Base-by-base conservation (phyloP, 2,329 filamentous ascomycete species). In the Colletotrichum simmondsii region DNA sequence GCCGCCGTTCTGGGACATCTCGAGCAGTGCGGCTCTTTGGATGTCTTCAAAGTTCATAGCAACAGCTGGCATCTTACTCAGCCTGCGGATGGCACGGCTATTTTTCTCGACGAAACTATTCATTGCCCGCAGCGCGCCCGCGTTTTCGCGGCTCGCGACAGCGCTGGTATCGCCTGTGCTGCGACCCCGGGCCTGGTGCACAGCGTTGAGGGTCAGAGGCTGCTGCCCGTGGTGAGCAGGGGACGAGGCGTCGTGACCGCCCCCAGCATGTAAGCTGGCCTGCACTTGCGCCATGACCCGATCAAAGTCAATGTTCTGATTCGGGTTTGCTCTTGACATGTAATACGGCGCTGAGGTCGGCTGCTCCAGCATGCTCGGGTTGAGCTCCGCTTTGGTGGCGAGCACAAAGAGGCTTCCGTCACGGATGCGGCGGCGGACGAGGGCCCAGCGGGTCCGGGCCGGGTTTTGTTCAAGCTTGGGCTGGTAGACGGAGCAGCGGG, bases 401-500 rank as follows among this genome's bases (percentile, higher is more conserved):
- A 89, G 80, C 0, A 88, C 79, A 75, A 89, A 89, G 74, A 89
- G 85, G 1, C 84, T 87, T 0, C 87, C 87, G 62, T 89, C 87
- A 4, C 81, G 80, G 24, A 89, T 82, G 61, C 83, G 85, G 42
- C 84, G 82, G 0, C 84, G 82, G 8, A 90, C 80, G 1, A 88
- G 83, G 28, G 85, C 83, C 87, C 88, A 90, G 5, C 87, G 80
- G 0, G 87, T 85, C 3, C 88, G 81, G 0, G 87, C 87, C 0
- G 88, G 87, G 74, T 88, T 89, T 24, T 80, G 82, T 76, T 90
- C 88, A 6, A 89, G 81, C 70, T 85, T 84, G 0, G 87, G 87
- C 7, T 84, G 83, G 73, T 89, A 88, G 7, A 89, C 81, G 0
- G 85, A 86, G 74, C 84, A 81, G 11, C 84, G 83, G 0, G 87